Conservation (phyloP, 495 filamentous ascomycete genomes). For the Daldinia vernicosa region DNA sequence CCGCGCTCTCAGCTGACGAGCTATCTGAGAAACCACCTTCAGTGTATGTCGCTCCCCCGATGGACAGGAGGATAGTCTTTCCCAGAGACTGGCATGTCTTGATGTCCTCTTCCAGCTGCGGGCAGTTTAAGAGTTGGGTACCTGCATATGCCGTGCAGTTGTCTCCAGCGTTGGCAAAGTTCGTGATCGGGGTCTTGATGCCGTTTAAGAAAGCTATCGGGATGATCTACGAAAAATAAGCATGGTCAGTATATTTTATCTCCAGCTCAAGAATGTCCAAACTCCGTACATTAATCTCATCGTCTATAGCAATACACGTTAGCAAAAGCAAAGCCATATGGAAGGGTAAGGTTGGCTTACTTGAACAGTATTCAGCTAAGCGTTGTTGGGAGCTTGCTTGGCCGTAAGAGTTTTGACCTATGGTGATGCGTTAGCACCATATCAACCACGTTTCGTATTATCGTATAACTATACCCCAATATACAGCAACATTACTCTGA, state of each 20-base stretch:
- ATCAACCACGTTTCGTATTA: neutral
- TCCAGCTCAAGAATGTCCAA: neutral
- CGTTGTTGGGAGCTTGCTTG: conserved; percentile 55
- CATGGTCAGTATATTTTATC: conserved; percentile 17
- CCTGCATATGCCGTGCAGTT: conserved; percentile 66
- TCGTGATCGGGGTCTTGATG: conserved; percentile 62
- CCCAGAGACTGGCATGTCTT: conserved; percentile 68
- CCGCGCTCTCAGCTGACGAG: conserved; percentile 62
- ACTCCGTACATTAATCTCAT: conserved; percentile 43
- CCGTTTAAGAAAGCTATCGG: conserved; percentile 68
- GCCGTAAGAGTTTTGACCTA: conserved; percentile 61
- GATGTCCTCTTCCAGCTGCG: conserved; percentile 72
- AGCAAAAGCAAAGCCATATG: neutral
- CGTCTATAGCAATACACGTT: conserved; percentile 39
- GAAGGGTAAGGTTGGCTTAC: conserved; percentile 49
- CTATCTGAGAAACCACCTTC: conserved; percentile 68
- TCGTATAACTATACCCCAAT: conserved; percentile 62
- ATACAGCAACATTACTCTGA: conserved; percentile 69
- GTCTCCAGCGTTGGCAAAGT: conserved; percentile 68
- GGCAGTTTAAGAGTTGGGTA: conserved; percentile 66
- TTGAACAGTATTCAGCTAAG: conserved; percentile 63
- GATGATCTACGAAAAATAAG: conserved; percentile 59
- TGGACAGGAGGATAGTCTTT: conserved; percentile 73
- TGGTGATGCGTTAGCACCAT: conserved; percentile 13
- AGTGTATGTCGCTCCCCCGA: conserved; percentile 70